Conservation (phyloP, 75 land plant species). For the Sequoiadendron giganteum region DNA sequence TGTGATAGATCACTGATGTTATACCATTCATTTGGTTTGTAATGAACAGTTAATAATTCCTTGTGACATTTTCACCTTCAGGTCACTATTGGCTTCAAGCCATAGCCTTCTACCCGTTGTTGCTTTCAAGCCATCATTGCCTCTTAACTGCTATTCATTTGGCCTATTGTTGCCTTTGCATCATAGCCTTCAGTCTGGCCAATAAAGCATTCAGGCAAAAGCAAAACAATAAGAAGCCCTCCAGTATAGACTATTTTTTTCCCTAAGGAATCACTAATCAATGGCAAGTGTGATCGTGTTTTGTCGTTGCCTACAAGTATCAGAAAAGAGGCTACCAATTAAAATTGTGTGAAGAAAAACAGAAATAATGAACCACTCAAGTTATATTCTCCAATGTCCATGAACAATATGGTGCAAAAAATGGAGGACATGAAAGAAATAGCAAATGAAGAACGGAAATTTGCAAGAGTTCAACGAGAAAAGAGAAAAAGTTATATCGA, state of each 20-base stretch:
- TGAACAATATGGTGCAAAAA: neutral
- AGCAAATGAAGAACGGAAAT: neutral
- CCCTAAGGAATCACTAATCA: neutral
- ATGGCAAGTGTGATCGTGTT: neutral
- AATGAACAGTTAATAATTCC: no score
- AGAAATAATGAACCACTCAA: neutral
- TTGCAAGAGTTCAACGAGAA: neutral
- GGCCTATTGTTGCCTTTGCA: no score
- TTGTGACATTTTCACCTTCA: no score
- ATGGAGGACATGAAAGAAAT: neutral
- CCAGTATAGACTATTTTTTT: neutral
- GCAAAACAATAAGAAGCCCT: no score
- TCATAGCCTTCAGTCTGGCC: no score
- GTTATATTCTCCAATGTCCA: neutral
- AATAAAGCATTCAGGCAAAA: no score
- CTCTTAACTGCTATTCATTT: no score
- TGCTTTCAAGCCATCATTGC: no score
- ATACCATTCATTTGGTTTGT: no score
- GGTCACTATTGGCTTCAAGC: no score
- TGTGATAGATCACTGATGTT: no score
- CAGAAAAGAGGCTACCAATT: neutral
- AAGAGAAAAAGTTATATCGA: neutral
- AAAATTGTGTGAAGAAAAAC: neutral
- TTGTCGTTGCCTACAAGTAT: neutral
- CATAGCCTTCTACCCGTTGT: no score